Base-by-base conservation (phyloP, 2,329 filamentous ascomycete genomes). In the Alternaria brassicae region DNA sequence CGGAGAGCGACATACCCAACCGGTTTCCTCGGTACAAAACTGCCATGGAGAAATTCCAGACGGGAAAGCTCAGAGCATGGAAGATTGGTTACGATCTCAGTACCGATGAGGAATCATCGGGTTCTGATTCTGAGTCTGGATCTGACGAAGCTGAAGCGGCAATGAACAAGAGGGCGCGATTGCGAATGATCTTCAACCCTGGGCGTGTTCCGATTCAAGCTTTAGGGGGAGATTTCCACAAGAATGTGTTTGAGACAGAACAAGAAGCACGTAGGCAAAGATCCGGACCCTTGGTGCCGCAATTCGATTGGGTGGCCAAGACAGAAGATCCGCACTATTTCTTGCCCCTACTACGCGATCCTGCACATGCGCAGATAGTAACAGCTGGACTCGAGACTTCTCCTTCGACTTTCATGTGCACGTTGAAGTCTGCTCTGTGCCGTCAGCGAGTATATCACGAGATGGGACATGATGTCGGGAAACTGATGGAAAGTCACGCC, bases 401-500 rank as follows among this genome's bases (percentile, higher is more conserved):
- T 21, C 53, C 60, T 21, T 48, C 39, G 6, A 62, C 64, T 44
- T 51, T 70, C 1, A 71, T 71, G 65, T 45, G 50, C 28, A 49
- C 42, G 6, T 36, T 65, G 23, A 64, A 68, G 12, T 48, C 59
- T 3, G 63, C 63, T 6, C 27, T 72, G 42, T 57, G 58, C 23
- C 48, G 49, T 21, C 53, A 63, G n/a, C 28, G 30, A 48, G 17
- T 32, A 48, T 48, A 48, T 19, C 8, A 34, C n/a, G 17, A 48
- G 61, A 36, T 15, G 8, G 58, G 61, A 12, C 64, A 61, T 39
- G 53, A 63, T 27, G 45, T 13, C 69, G 28, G 65, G 62, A 19
- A 72, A 76, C 12, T 77, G 75, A 30, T 68, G 68, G 30, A 63
- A 62, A 3, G 74, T 73, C 57, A 70, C 65, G 23, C 60, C 25